These are phyloP conservation scores for Trichoderma reesei DNA, from an alignment of 495 filamentous ascomycete species.

Conservation along the genomic window DNA sequence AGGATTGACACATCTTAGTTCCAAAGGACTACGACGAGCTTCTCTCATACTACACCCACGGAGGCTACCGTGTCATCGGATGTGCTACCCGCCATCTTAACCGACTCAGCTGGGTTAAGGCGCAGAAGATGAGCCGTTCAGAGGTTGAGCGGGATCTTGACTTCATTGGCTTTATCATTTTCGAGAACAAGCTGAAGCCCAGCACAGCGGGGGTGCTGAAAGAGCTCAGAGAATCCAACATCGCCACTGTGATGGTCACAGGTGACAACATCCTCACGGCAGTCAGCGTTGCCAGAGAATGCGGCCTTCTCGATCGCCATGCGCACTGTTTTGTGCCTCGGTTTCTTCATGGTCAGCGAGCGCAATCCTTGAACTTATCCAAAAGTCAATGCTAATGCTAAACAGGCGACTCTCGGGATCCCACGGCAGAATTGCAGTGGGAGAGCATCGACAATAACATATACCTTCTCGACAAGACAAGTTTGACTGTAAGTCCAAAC, in stretches of 20 bases:
- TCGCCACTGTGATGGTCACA: constrained; percentile 92
- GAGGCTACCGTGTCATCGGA: constrained; percentile 94
- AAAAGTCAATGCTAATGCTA: not conserved
- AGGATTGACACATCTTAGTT: constrained; percentile 39
- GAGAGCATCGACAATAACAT: constrained; percentile 81
- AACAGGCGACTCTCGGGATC: constrained; percentile 50
- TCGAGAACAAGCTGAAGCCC: constrained; percentile 95
- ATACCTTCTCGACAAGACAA: constrained; percentile 64
- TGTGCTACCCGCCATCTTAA: constrained; percentile 82
- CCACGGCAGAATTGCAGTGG: constrained; percentile 67
- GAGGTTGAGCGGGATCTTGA: constrained; percentile 75
- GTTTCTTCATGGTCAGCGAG: constrained; percentile 57
- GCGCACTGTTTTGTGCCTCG: constrained; percentile 89
- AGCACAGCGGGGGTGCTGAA: constrained; percentile 66
- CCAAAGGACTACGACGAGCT: constrained; percentile 84
- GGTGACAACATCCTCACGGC: constrained; percentile 98
- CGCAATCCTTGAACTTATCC: not conserved
- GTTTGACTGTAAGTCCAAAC: constrained; percentile 48
- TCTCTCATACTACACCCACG: constrained; percentile 80
- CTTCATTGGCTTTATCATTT: constrained; percentile 94
- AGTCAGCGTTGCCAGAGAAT: constrained; percentile 92
- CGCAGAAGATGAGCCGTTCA: constrained; percentile 80
- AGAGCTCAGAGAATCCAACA: constrained; percentile 75
- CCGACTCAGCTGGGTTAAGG: constrained; percentile 84
- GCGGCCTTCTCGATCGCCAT: constrained; percentile 65